phyloP scores from a whole-genome alignment of 441 rosid species.

The Adansonia gregorii region DNA sequence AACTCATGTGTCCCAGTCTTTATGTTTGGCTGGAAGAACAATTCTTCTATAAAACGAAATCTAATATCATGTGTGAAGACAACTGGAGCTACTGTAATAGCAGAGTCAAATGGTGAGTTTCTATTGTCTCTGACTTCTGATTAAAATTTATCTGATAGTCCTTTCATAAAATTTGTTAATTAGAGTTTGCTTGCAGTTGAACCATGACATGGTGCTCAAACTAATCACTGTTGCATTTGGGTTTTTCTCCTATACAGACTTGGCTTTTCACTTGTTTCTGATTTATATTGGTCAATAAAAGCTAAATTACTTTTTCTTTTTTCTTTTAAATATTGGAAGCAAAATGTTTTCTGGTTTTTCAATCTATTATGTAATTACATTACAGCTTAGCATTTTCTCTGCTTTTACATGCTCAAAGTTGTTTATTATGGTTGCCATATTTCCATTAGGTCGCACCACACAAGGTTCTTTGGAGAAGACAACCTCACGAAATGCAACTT shows the following conservation, averaged over 20 bases:
- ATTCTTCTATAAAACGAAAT: slow-evolving; percentile 33
- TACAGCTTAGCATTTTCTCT: neutral
- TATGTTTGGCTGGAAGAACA: slow-evolving; percentile 33
- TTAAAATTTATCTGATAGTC: neutral
- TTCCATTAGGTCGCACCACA: slow-evolving; percentile 41
- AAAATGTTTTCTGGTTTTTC: neutral
- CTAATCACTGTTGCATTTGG: neutral
- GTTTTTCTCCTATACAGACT: neutral
- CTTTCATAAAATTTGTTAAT: neutral
- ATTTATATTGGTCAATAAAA: neutral
- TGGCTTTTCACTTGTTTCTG: neutral
- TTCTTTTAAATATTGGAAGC: neutral
- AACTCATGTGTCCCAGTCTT: slow-evolving; percentile 39
- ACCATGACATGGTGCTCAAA: neutral
- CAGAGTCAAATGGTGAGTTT: slow-evolving; percentile 59
- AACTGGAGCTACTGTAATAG: slow-evolving; percentile 47
- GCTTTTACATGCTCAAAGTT: slow-evolving; percentile 21
- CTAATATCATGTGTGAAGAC: slow-evolving; percentile 49
- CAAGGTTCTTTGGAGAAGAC: slow-evolving; percentile 47
- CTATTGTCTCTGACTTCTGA: neutral
- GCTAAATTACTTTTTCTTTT: neutral
- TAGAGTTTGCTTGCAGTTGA: neutral
- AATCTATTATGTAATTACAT: neutral
- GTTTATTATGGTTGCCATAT: slow-evolving; percentile 31
- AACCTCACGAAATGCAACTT: slow-evolving; percentile 43